Evolutionary conservation across 1,284 basidiomycete species (phyloP), one percentile per base, ranked within the genome.

Genomic region (Polyporus tsugae): DNA sequence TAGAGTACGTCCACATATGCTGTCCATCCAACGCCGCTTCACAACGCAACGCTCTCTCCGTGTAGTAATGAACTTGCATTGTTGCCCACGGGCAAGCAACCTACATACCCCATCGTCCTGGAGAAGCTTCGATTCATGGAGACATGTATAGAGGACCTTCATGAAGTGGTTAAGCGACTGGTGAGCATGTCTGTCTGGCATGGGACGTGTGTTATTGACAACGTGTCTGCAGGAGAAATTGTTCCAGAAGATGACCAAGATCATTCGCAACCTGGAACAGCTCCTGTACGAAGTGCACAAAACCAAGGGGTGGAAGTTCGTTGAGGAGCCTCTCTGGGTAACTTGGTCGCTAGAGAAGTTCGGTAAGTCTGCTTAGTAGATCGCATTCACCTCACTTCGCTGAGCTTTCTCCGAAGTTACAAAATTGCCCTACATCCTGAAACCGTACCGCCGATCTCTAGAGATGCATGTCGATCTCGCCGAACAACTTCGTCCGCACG

Each of bases 291-390:
- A 94, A 63, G 91, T 91, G 4, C 85, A 88, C 73, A 91, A 86
- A 76, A 79, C 81, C 17, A 93, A 91, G 76, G 92, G 92, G 0
- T 88, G 86, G 81, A 80, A 82, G 70, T 94, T 90, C 87, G 89
- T 88, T 1, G 82, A 88, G 69, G 91, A 93, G 68, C 88, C 91
- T 0, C 80, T 95, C 55, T 94, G 93, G 93, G 81, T 86, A 35
- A 93, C 92, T 13, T 95, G 93, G 93, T 83, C 93, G 1, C 78
- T 95, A 35, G 90, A 92, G 73, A 90, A 86, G 77, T 93, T 94
- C 69, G 91, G 92, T 91, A 72, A 52, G 86, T 33, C 2, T 22
- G 6, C 52, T 36, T 17, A 6, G 55, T 38, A 17, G 29, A 6
- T 33, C 41, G 7, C 6, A 29, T 35, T 15, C 38, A 15, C 33